phyloP scores from a whole-genome alignment of 2,329 filamentous ascomycete genomes.

The Fulvia fulva region DNA sequence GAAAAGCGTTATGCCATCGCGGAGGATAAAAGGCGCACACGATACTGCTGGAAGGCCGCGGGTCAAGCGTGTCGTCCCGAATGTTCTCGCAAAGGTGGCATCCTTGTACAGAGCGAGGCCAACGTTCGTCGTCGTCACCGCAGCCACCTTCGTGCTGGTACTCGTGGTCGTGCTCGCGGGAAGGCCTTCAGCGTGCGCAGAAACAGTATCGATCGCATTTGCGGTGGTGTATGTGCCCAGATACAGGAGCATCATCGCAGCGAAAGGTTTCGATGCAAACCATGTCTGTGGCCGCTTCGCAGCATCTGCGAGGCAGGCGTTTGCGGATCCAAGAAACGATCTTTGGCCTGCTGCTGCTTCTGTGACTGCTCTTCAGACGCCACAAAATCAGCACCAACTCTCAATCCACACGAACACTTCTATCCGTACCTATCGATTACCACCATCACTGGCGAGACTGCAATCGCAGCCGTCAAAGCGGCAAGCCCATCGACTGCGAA shows the following conservation, averaged over 20 bases:
- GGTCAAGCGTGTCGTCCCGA: constrained; percentile 14
- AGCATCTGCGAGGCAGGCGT: constrained; percentile 7
- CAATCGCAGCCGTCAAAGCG: constrained; percentile 18
- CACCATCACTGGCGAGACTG: constrained; percentile 23
- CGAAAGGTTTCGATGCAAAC: constrained; percentile 17
- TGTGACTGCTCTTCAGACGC: constrained; percentile 17
- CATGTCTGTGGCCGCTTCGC: constrained; percentile 14
- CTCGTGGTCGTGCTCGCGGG: constrained; percentile 12
- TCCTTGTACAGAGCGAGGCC: constrained; percentile 23
- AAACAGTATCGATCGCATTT: constrained; percentile 20
- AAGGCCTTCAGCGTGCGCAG: constrained; percentile 7
- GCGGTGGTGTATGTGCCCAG: constrained; percentile 21
- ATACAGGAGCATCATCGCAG: constrained; percentile 22
- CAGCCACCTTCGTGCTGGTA: constrained; percentile 17
- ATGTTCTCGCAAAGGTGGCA: constrained; percentile 18
- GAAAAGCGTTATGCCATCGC: constrained; percentile 22
- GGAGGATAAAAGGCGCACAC: constrained; percentile 19
- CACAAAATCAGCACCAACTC: not conserved
- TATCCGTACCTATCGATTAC: constrained; percentile 21
- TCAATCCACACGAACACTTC: not conserved
- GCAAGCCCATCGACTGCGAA: constrained; percentile 15
- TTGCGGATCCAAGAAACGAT: constrained; percentile 10
- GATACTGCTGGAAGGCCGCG: constrained; percentile 16
- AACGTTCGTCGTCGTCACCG: constrained; percentile 18
- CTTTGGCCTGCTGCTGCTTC: constrained; percentile 18